Conservation (phyloP, 2,329 filamentous ascomycete species). For the Talaromyces sp. region DNA sequence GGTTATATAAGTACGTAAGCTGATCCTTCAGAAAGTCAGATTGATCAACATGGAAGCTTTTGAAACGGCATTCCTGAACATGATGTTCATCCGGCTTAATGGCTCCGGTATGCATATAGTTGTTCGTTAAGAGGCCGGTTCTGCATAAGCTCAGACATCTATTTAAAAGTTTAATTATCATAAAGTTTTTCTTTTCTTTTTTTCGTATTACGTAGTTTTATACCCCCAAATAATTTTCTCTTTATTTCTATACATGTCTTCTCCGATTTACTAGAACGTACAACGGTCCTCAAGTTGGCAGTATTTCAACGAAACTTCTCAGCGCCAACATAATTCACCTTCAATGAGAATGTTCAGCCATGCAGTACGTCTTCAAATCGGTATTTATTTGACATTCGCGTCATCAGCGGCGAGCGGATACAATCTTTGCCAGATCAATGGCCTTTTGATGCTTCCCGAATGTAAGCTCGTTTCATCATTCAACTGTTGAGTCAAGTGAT, state of each 20-base stretch:
- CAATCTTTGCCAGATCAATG: neutral
- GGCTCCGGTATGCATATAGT: neutral
- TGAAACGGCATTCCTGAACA: neutral
- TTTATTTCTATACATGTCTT: neutral
- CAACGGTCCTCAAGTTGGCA: neutral
- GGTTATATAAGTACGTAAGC: neutral
- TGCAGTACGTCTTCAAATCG: neutral
- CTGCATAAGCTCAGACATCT: neutral
- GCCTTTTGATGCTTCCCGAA: neutral
- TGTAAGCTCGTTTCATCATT: neutral
- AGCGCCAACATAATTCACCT: neutral
- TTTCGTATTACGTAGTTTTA: neutral
- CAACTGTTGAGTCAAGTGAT: neutral
- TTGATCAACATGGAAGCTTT: neutral
- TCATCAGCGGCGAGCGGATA: neutral
- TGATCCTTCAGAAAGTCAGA: neutral
- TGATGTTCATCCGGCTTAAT: neutral
- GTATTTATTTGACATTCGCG: neutral
- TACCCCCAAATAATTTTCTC: neutral
- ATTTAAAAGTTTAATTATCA: neutral
- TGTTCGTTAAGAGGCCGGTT: neutral
- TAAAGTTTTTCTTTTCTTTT: neutral
- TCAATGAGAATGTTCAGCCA: neutral
- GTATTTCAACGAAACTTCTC: neutral
- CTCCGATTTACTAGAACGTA: neutral